Percentiles rank a stretch among this genome's conserved stretches.
Evolutionary conservation across 1,139 yeast genomes (phyloP).

Genomic region (Geotrichum klebahnii): DNA sequence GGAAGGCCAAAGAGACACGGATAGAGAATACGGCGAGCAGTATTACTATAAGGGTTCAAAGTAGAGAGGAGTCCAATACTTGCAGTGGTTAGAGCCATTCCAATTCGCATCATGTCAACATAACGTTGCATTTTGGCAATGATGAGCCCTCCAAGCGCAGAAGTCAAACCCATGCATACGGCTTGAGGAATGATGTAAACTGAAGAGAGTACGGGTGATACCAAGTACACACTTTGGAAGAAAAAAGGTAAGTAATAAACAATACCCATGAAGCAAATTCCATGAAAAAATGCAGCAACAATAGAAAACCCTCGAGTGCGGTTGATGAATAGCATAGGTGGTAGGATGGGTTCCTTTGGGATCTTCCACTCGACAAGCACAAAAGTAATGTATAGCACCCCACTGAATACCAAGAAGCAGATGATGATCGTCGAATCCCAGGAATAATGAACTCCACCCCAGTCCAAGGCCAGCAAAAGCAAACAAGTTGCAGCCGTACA

Average conservation of each 20-base stretch:
- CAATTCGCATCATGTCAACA: constrained; percentile 18
- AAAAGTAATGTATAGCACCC: constrained; percentile 43
- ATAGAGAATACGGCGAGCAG: constrained; percentile 28
- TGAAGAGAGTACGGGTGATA: constrained; percentile 29
- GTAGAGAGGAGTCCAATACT: constrained; percentile 29
- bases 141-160: constrained; percentile 29
- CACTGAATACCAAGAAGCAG: constrained; percentile 43
- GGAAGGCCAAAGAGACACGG: constrained; percentile 30
- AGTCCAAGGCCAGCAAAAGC: constrained; percentile 48
- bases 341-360: constrained; percentile 45
- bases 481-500: constrained; percentile 45
- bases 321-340: constrained; percentile 42
- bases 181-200: constrained; percentile 31
- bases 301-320: constrained; percentile 37
- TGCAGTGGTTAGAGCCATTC: constrained; percentile 27
- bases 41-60: constrained; percentile 25
- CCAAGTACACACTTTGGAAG: constrained; percentile 50
- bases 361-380: constrained; percentile 39
- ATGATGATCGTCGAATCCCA: constrained; percentile 57
- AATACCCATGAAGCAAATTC: constrained; percentile 46
- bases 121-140: constrained; percentile 25
- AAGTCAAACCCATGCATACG: constrained; percentile 29
- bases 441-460: constrained; percentile 47
- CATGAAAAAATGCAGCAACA: constrained; percentile 43
- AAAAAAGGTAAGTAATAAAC: constrained; percentile 49